Percentiles rank a stretch among this genome's conserved stretches.
These are phyloP conservation scores for Leptographium radiaticola DNA, from an alignment of 2,329 filamentous ascomycete genomes.

Conservation along the genomic window DNA sequence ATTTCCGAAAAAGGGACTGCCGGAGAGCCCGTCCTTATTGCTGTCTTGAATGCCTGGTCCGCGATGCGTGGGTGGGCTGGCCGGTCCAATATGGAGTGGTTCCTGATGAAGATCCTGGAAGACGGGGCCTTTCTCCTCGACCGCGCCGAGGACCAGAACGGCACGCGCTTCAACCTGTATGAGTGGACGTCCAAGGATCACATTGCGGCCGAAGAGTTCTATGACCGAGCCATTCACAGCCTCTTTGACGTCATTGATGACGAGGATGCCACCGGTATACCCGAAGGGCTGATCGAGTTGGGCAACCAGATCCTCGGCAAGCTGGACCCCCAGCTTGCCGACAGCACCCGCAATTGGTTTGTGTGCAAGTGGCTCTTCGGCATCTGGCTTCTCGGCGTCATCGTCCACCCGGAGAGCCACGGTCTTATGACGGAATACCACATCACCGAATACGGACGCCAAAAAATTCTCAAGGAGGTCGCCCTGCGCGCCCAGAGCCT, in stretches of 20 bases:
- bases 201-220: slow-evolving; percentile 76
- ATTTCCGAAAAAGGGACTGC: slow-evolving; percentile 65
- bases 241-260: slow-evolving; percentile 82
- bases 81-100: slow-evolving; percentile 80
- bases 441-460: slow-evolving; percentile 79
- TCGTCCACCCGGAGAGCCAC: slow-evolving; percentile 77
- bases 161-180: slow-evolving; percentile 57
- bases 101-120: slow-evolving; percentile 87
- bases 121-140: slow-evolving; percentile 86
- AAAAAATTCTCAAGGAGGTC: slow-evolving; percentile 68
- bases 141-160: slow-evolving; percentile 65
- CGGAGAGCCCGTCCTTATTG: slow-evolving; percentile 68
- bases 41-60: slow-evolving; percentile 79
- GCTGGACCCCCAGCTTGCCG: slow-evolving; percentile 57
- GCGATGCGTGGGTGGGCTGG: slow-evolving; percentile 81
- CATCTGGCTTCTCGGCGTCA: slow-evolving; percentile 67
- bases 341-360: slow-evolving; percentile 68
- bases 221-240: slow-evolving; percentile 64
- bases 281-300: slow-evolving; percentile 71
- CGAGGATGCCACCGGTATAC: slow-evolving; percentile 71
- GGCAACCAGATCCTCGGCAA: slow-evolving; percentile 73
- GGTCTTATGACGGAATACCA: slow-evolving; percentile 78
- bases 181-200: slow-evolving; percentile 68
- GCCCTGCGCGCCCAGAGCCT: slow-evolving; percentile 67
- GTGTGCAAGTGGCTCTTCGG: slow-evolving; percentile 89